Evolutionary conservation across 2,329 filamentous ascomycete genomes (phyloP), one percentile per base, ranked within the genome.

Genomic region (Tolypocladium paradoxum): DNA sequence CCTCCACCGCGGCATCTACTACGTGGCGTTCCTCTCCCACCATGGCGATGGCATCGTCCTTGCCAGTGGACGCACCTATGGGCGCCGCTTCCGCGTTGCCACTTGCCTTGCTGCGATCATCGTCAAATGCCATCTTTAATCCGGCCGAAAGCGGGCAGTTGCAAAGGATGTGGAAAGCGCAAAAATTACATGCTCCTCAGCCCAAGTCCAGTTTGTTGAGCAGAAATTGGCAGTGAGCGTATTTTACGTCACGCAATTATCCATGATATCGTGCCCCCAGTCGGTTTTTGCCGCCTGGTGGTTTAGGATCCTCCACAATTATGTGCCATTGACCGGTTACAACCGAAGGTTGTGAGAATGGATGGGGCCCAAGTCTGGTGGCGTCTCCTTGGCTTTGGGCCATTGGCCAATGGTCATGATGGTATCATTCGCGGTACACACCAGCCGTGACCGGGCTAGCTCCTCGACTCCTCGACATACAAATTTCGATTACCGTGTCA

Each of bases 21-120:
- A 66, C 62, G 56, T 77, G 76, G 4, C 70, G 69, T 58, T 76
- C 70, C 55, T 83, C 78, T 27, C 82, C 80, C 2, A 85, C 82
- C 54, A 87, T 73, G 9, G 73, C 74, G 52, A 83, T 64, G 12
- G 65, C 65, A 51, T 67, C 65, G 54, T 67, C 65, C 47, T 60
- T 68, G 18, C 58, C 58, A 4, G 53, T 47, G 11, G 22, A 33
- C 20, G 52, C 43, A 46, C 6, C 27, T n/a, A 27, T 27, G 9
- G 43, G 8, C 18, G 27, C 43, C 18, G 43, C 43, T 12, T 46
- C 43, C 43, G 31, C 43, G 18, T 31, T 31, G 43, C 43, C 43
- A 20, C 27, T 27, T 2, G 8, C 18, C 27, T 46, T 46, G 24
- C 27, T 46, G 43, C 7, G 43, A 31, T 31, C 18, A 46, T 31